Evolutionary conservation across 257 asterid species (phyloP).

Genomic region (Orobanche coerulescens): DNA sequence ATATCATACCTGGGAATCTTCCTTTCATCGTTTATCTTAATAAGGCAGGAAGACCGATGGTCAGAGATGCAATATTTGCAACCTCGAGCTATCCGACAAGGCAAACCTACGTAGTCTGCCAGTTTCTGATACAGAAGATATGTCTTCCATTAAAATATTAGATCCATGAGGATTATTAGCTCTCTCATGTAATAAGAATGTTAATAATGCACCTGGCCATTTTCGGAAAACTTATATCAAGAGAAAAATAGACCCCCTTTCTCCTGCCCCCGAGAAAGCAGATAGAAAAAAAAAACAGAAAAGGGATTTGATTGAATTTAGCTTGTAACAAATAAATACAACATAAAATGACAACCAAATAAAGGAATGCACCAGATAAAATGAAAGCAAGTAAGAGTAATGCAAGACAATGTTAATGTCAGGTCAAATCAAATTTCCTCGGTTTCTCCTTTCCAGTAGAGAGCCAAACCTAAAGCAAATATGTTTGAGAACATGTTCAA

Average conservation of each 20-base stretch:
- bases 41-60: conserved; percentile 84
- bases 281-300: background rate
- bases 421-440: background rate
- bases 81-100: conserved; percentile 95
- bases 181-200: background rate
- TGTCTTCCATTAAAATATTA: conserved; percentile 9
- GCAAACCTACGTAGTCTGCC: conserved; percentile 95
- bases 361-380: background rate
- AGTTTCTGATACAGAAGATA: conserved; percentile 49
- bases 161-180: background rate
- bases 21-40: conserved; percentile 64
- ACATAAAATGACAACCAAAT: background rate
- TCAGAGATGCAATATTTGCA: conserved; percentile 88
- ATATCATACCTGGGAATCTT: conserved; percentile 47
- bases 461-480: background rate
- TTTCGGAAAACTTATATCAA: background rate
- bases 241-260: background rate
- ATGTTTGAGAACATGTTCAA: background rate
- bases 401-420: background rate
- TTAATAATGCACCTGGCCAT: conserved; percentile 7
- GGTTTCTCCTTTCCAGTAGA: background rate
- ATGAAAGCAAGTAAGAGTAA: background rate
- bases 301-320: background rate
- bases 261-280: conserved; percentile 3
- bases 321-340: background rate